phyloP scores from a whole-genome alignment of 202 grass and related monocot species.

The Miscanthus sacchariflorus region DNA sequence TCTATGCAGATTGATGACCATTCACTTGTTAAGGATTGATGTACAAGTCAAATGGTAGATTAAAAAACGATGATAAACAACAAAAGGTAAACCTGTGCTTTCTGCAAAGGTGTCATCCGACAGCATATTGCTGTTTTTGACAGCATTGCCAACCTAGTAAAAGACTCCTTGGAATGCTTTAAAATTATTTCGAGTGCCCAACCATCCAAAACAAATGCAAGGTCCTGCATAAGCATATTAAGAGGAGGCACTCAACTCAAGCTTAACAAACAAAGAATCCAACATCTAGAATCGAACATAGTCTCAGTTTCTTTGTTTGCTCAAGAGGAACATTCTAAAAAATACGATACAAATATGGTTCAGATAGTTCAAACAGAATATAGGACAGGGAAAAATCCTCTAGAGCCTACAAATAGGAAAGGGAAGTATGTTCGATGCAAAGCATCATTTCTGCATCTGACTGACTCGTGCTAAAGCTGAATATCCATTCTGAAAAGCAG shows the following conservation, averaged over 20 bases:
- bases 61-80: slow-evolving; percentile 20
- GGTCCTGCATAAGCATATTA: slow-evolving; percentile 68
- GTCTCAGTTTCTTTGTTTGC: slow-evolving; percentile 11
- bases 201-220: slow-evolving; percentile 92
- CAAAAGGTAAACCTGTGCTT: slow-evolving; percentile 77
- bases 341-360: slow-evolving; percentile 32
- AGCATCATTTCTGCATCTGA: slow-evolving; percentile 28
- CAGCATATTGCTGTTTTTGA: slow-evolving; percentile 96
- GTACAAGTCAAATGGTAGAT: slow-evolving; percentile 10
- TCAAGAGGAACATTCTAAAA: background rate
- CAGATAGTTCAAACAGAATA: slow-evolving; percentile 20
- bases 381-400: slow-evolving; percentile 7
- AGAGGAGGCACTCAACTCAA: slow-evolving; percentile 40
- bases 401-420: slow-evolving; percentile 18
- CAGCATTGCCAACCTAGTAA: slow-evolving; percentile 73
- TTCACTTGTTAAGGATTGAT: slow-evolving; percentile 12
- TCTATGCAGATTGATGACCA: background rate
- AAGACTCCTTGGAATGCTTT: slow-evolving; percentile 73
- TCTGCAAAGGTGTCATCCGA: slow-evolving; percentile 90
- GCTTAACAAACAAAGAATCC: slow-evolving; percentile 32
- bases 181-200: slow-evolving; percentile 91
- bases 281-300: slow-evolving; percentile 28
- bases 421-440: slow-evolving; percentile 27
- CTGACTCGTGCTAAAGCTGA: slow-evolving; percentile 1
- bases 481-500: background rate